Conservation (phyloP, 1,139 yeast species). For the Blastobotrys aristatus region DNA sequence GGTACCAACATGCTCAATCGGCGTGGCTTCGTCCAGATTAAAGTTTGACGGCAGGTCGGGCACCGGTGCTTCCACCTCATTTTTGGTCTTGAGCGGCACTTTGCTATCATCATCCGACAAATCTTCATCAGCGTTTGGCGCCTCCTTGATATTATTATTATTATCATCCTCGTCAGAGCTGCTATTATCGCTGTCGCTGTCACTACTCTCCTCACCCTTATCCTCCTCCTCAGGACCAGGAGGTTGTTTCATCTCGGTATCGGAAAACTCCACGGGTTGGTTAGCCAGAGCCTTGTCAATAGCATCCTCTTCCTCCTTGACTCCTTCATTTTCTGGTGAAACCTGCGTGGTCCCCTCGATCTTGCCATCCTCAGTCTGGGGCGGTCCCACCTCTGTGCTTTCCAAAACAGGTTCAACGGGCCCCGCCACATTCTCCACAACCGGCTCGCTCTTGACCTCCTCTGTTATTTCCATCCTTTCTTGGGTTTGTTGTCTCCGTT, state of each 20-base stretch:
- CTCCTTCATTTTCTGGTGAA: background rate
- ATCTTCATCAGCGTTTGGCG: background rate
- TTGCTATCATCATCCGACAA: background rate
- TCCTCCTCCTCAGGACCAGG: slow-evolving; percentile 19
- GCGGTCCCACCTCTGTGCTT: too few species aligned
- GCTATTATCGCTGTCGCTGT: slow-evolving; percentile 25
- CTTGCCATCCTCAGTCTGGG: too few species aligned
- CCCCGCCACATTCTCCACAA: too few species aligned
- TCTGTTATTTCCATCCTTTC: too few species aligned
- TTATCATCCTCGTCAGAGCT: slow-evolving; percentile 21
- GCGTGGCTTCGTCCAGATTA: slow-evolving; percentile 50
- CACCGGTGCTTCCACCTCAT: slow-evolving; percentile 73
- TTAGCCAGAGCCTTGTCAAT: slow-evolving; percentile 24
- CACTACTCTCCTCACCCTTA: slow-evolving; percentile 14
- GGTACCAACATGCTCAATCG: slow-evolving; percentile 70
- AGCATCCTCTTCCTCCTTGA: slow-evolving; percentile 12
- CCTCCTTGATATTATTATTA: slow-evolving; percentile 10
- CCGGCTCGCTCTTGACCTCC: too few species aligned
- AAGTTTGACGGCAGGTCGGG: slow-evolving; percentile 68
- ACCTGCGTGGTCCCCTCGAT: too few species aligned
- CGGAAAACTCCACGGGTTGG: slow-evolving; percentile 22
- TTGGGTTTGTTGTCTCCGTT: too few species aligned
- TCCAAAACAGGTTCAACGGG: too few species aligned
- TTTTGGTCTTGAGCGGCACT: slow-evolving; percentile 69
- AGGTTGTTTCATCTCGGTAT: slow-evolving; percentile 6